Evolutionary conservation across 257 asterid genomes (phyloP), one percentile per base, ranked within the genome.

Genomic region (Marsdenia floribunda): DNA sequence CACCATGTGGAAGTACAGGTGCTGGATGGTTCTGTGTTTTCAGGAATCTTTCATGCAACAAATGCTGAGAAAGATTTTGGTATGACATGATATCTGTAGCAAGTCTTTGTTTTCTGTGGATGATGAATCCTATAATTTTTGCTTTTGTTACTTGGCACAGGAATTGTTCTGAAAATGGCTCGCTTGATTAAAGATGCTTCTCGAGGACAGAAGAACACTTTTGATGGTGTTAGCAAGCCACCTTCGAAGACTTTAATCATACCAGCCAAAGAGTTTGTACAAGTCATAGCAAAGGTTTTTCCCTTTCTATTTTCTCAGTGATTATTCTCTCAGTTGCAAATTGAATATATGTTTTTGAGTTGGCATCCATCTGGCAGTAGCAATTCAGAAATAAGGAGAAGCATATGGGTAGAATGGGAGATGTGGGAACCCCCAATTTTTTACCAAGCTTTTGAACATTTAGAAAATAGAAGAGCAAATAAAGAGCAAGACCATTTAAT

Each of bases 1-100:
- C 96, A 90, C 68, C 91, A 85, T 74, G 98, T 95, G 73, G 98
- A 95, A 85, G 97, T 91, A 84, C 99, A 95, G 81, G 86, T 91
- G 88, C 68, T 35, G 77, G 96, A 92, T 81, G 99, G 98, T 76
- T 89, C 99, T 71, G 81, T 91, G 24, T 90, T 80, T 81, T 86
- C 93, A 73, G 98, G 99, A 77, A 85, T 95, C 85, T 86, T 89
- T 85, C 96, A 95, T 74, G 89, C 97, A 3, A 87, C 92, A 68
- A 83, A 91, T 85, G 84, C 93, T 3, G 98, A 82, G 55, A 83
- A 94, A 82, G 96, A 92, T 82, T 86, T 86, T 82, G 99, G 99
- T 92, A 90, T 60, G 84, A 52, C 14, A 57, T 12, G 24, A 29
- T 29, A 70, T 14, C 54, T 38, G 38, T 13, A 59, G 71, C 63